A percentile compares a stretch with the other conserved stretches of the same genome.
These are phyloP conservation scores for Ascochyta pisi DNA, from an alignment of 2,329 filamentous ascomycete genomes.

Conservation along the genomic window DNA sequence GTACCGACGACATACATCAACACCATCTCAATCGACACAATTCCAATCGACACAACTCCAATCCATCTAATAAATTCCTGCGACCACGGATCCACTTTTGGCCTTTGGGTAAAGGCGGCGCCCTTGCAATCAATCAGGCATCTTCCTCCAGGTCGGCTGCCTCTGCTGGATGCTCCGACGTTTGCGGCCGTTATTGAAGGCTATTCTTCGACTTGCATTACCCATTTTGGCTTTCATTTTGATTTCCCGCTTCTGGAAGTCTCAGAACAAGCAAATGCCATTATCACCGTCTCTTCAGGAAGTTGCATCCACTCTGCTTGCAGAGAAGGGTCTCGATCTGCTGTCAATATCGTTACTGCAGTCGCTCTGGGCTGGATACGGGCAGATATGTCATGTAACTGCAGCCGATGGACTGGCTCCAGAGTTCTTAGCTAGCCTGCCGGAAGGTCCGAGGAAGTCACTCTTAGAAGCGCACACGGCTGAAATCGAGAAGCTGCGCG, in stretches of 20 bases:
- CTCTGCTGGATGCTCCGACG: conserved; percentile 11
- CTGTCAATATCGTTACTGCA: conserved; percentile 45
- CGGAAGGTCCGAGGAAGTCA: not conserved
- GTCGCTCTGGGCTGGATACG: conserved; percentile 58
- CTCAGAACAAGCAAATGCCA: conserved; percentile 48
- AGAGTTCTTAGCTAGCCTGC: not conserved
- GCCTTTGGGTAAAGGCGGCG: not conserved
- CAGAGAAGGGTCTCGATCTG: conserved; percentile 32
- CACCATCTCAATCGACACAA: no score
- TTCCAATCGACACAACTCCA: no score
- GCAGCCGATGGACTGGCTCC: conserved; percentile 39
- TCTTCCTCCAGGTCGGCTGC: not conserved
- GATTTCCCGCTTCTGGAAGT: not conserved
- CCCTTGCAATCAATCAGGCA: not conserved
- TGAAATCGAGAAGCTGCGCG: not conserved
- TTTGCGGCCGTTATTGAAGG: not conserved
- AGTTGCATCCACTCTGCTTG: conserved; percentile 38
- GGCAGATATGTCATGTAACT: conserved; percentile 62
- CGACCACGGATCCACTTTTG: not conserved
- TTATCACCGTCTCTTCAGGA: conserved; percentile 20
- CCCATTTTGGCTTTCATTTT: not conserved
- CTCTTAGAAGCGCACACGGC: not conserved
- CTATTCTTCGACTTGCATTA: not conserved
- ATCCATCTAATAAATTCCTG: not conserved
- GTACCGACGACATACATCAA: not conserved